Evolutionary conservation across 2,329 filamentous ascomycete species (phyloP).

Genomic region (Phialocephala sp.): DNA sequence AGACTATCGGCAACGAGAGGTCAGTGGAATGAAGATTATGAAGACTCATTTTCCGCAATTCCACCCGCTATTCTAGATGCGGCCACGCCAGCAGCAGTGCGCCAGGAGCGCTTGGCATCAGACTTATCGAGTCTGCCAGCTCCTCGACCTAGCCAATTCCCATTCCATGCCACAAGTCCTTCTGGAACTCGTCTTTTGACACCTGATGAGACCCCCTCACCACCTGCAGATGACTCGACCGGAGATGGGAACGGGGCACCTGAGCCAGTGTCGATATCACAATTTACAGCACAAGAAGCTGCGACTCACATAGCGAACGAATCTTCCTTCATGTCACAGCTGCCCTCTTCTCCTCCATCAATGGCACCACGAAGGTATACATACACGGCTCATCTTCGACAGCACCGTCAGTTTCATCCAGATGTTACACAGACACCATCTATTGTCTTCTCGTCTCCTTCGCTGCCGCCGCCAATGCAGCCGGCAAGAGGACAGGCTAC

Average conservation of each 20-base stretch:
- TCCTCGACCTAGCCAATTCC: slow-evolving; percentile 13
- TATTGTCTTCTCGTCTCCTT: slow-evolving; percentile 43
- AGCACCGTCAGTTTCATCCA: slow-evolving; percentile 35
- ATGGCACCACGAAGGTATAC: slow-evolving; percentile 38
- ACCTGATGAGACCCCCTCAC: slow-evolving; percentile 42
- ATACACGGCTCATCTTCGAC: slow-evolving; percentile 39
- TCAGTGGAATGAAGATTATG: slow-evolving; percentile 25
- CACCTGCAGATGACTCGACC: slow-evolving; percentile 23
- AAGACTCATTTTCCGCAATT: slow-evolving; percentile 38
- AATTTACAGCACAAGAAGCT: neutral
- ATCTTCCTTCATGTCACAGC: slow-evolving; percentile 33
- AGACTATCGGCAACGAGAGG: slow-evolving; percentile 13
- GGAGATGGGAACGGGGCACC: neutral
- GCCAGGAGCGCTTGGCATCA: slow-evolving; percentile 2
- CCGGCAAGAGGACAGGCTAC: slow-evolving; percentile 25
- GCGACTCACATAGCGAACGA: slow-evolving; percentile 17
- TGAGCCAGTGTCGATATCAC: neutral
- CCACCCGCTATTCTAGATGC: slow-evolving; percentile 26
- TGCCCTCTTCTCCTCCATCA: slow-evolving; percentile 42
- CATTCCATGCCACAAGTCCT: slow-evolving; percentile 17
- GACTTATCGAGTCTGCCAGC: slow-evolving; percentile 21
- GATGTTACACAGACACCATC: slow-evolving; percentile 39
- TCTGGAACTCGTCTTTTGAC: slow-evolving; percentile 34
- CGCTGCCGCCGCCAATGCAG: slow-evolving; percentile 40
- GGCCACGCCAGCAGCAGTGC: slow-evolving; percentile 19